Base-by-base conservation (phyloP, 2,329 filamentous ascomycete genomes). In the Aaosphaeria pasadenensis region DNA sequence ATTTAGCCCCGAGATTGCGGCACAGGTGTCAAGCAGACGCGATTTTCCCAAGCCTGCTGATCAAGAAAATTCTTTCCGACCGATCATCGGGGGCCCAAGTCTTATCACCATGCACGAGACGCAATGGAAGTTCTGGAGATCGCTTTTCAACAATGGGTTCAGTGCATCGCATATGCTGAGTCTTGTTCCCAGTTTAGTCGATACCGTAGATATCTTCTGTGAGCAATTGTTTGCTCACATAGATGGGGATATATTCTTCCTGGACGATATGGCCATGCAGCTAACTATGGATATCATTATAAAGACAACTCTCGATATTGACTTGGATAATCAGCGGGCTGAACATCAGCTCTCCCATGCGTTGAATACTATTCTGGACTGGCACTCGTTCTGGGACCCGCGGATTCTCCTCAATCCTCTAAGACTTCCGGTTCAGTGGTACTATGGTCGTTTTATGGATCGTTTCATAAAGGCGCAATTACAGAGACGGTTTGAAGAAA, bases 81-180 rank as follows among this genome's bases (percentile, higher is more conserved):
- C 50, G n/a, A 45, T 52, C 28, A 31, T 45, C 17, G 51, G 51
- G 11, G 51, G 49, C n/a, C 45, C 45, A 38, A 53, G 42, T 40
- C 4, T 53, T 24, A 32, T 55, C 7, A 39, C 52, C 3, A 50
- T 55, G 47, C 49, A 48, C 24, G 38, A 36, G 9, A 33, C 36
- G 13, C 28, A 49, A 1, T 51, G 55, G 50, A 57, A 54, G 35
- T 30, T 29, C 3, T 57, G 56, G 56, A 29, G 56, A 30, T 11
- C 44, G 6, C 36, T 55, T 4, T 47, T 57, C 31, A 58, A 54
- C 31, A 48, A 52, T 13, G 56, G 46, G 1, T 59, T 59, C 49
- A 56, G 56, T 39, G 30, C 48, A 5, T n/a, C 39, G 4, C 31
- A 45, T 36, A 43, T 55, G 44, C 13, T 35, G 7, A 43, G 31